Base-by-base conservation (phyloP, 1,284 basidiomycete species). In the Ceratobasidium sp. region DNA sequence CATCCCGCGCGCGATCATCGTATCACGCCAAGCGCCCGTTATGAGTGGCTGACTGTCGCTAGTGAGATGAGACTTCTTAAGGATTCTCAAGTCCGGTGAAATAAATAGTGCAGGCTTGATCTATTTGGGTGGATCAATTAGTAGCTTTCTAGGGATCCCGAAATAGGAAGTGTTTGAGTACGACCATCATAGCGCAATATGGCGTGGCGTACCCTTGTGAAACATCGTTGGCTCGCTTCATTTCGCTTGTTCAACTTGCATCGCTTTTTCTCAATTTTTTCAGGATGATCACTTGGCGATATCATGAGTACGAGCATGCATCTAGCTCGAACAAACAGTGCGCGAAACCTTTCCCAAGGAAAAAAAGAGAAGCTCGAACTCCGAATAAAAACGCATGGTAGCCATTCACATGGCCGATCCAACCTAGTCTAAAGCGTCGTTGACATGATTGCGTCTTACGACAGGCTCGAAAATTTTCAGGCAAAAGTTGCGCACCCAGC, bases 351-450 rank as follows among this genome's bases (percentile, higher is more conserved):
- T 63, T 40, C 60, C 60, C 28, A 63, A n/a, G 39, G n/a, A 63
- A 53, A 60, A 63, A 63, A 63, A 40, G 39, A 40, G 39, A 63
- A 40, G 33, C 18, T n/a, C 55, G 5, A 56, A 56, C 18, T 23
- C 6, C 18, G 60, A n/a, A 28, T 63, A 5, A 42, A 18, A n/a
- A 60, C 56, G 26, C 20, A 66, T 5, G 42, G 23, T 26, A 49
- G 15, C 39, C 46, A 68, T 68, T 68, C 66, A 68, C 66, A 68
- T 68, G 66, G 20, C 23, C 53, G 46, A 33, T 68, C 49, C 44
- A 33, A 33, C 26, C 44, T 42, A 68, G 60, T 61, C 60, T 61
- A 61, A 61, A 61, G 23, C 15, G 20, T 39, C 33, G 28, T 33
- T 33, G 13, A 63, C 39, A 18, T 1, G 51, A n/a, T n/a, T 64